phyloP scores from a whole-genome alignment of 2,329 filamentous ascomycete genomes.

The Apiospora aurea region DNA sequence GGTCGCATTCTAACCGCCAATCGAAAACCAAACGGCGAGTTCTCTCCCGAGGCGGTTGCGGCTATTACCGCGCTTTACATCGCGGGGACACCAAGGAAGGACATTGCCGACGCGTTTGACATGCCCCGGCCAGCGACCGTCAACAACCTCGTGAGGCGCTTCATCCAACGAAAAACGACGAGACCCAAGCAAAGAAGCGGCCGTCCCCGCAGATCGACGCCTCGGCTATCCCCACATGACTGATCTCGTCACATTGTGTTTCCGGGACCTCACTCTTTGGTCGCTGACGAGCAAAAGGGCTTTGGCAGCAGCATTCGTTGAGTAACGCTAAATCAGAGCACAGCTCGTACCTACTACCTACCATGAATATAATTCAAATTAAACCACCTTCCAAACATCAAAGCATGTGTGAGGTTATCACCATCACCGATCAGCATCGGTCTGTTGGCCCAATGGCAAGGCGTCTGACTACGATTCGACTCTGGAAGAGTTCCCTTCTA shows the following conservation, averaged over 20 bases:
- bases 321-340: not conserved
- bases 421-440: not conserved
- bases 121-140: too few relatives aligned
- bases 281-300: not conserved
- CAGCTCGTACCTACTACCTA: not conserved
- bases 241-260: not conserved
- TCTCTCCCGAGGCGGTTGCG: too few relatives aligned
- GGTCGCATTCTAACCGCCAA: too few relatives aligned
- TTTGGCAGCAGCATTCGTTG: slow-evolving; percentile 7
- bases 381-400: not conserved
- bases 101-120: too few relatives aligned
- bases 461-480: slow-evolving; percentile 50
- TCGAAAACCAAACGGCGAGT: too few relatives aligned
- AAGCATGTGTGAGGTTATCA: not conserved
- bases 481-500: not conserved
- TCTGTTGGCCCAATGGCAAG: slow-evolving; percentile 49
- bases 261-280: not conserved
- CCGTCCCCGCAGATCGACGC: too few relatives aligned
- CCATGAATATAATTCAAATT: not conserved
- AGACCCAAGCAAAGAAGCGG: too few relatives aligned
- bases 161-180: too few relatives aligned
- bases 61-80: too few relatives aligned
- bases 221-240: too few relatives aligned
- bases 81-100: too few relatives aligned
- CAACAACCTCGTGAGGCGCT: too few relatives aligned